Conservation (phyloP, 2,329 filamentous ascomycete species). For the Colletotrichum limetticola region DNA sequence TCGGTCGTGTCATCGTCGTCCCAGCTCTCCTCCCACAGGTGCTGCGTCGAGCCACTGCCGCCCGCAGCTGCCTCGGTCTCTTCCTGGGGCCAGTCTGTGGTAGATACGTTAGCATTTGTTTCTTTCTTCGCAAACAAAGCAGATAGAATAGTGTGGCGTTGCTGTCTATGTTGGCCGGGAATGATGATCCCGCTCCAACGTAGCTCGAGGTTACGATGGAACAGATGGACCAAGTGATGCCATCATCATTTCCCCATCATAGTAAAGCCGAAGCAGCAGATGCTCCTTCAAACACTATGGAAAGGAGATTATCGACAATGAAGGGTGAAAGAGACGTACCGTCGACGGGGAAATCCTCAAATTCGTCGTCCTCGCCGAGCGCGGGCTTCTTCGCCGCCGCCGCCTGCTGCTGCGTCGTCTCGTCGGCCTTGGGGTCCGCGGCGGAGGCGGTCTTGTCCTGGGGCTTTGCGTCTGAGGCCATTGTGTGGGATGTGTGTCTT, state of each 20-base stretch:
- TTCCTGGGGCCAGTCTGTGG: constrained; percentile 88
- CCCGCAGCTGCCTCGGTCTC: constrained; percentile 81
- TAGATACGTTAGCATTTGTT: background rate
- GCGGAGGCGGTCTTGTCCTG: constrained; percentile 43
- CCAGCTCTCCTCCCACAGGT: constrained; percentile 99
- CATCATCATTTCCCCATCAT: background rate
- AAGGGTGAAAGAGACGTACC: constrained; percentile 63
- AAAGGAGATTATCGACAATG: too few relatives aligned
- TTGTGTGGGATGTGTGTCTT: constrained; percentile 21
- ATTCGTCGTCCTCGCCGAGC: constrained; percentile 97
- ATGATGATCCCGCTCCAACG: background rate
- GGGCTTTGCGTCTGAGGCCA: constrained; percentile 44
- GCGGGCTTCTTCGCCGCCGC: constrained; percentile 55
- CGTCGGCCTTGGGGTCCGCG: constrained; percentile 55
- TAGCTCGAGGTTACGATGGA: background rate
- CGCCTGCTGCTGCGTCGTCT: constrained; percentile 69
- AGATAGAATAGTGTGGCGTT: background rate
- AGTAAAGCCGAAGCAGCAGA: too few relatives aligned
- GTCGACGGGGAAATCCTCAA: constrained; percentile 98
- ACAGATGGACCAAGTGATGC: background rate
- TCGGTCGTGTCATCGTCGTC: constrained; percentile 98
- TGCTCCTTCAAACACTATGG: background rate
- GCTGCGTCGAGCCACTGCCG: constrained; percentile 73
- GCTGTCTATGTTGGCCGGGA: background rate
- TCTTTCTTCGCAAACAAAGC: background rate